Evolutionary conservation across 1,284 basidiomycete genomes (phyloP).

Genomic region (Marasmius oreades): DNA sequence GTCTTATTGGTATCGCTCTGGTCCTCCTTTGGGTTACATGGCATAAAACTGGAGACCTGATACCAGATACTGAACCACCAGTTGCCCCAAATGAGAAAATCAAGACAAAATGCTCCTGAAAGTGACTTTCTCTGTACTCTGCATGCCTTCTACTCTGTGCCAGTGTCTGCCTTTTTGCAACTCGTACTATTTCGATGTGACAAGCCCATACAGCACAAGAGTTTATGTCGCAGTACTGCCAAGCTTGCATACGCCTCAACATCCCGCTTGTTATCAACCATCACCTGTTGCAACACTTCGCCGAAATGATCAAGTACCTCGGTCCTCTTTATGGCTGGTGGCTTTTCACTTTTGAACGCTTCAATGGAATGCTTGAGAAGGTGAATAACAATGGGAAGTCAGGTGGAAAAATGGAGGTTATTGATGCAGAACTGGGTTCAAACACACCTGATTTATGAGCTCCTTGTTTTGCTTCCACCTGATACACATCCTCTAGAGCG

Average conservation of each 20-base stretch:
- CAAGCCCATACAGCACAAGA: conserved; percentile 22
- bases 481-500: conserved; percentile 9
- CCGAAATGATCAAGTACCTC: conserved; percentile 23
- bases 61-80: conserved; percentile 18
- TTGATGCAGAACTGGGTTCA: conserved; percentile 30
- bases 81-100: conserved; percentile 11
- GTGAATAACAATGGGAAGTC: conserved; percentile 31
- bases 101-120: conserved; percentile 8
- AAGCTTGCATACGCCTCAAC: conserved; percentile 12
- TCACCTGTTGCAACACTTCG: conserved; percentile 29
- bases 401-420: conserved; percentile 28
- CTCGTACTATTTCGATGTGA: conserved; percentile 21
- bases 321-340: conserved; percentile 35
- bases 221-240: conserved; percentile 23
- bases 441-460: conserved; percentile 26
- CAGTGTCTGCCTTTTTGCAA: conserved; percentile 18
- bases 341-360: conserved; percentile 33
- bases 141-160: conserved; percentile 19
- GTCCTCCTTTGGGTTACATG: conserved; percentile 29
- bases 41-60: conserved; percentile 20
- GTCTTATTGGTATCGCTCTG: conserved; percentile 23
- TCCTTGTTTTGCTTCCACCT: conserved; percentile 19
- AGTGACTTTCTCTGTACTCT: conserved; percentile 13
- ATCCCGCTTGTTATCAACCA: conserved; percentile 26
- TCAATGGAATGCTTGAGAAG: conserved; percentile 32